Percentiles rank a stretch among this genome's conserved stretches.
These are phyloP conservation scores for Trypanosoma cruzi DNA, from an alignment of 208 protist species.

Conservation along the genomic window DNA sequence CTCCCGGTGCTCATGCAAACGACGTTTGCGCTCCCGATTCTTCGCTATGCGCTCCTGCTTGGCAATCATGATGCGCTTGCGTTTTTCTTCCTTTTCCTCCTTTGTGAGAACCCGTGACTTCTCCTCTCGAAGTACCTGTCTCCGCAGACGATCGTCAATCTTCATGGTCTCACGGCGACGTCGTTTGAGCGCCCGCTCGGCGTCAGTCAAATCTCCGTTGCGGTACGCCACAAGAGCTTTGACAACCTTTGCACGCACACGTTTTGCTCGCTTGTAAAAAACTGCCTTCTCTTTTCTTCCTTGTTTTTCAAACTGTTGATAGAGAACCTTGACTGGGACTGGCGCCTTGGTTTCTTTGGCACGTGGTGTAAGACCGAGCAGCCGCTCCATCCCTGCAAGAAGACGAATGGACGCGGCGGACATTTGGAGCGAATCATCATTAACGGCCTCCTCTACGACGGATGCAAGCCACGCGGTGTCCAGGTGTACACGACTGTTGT, in stretches of 20 bases:
- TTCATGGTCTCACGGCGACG: slow-evolving; percentile 70
- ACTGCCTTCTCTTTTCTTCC: slow-evolving; percentile 44
- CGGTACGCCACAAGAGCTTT: slow-evolving; percentile 79
- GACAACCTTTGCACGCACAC: slow-evolving; percentile 64
- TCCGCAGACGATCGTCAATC: slow-evolving; percentile 82
- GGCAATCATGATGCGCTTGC: slow-evolving; percentile 72
- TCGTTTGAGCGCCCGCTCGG: slow-evolving; percentile 68
- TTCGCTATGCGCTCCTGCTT: slow-evolving; percentile 90
- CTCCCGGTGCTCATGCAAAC: slow-evolving; percentile 67
- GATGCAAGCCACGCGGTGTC: slow-evolving; percentile 60
- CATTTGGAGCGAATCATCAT: slow-evolving; percentile 73
- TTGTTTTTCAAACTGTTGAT: slow-evolving; percentile 65
- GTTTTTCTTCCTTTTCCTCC: slow-evolving; percentile 84
- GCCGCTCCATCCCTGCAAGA: slow-evolving; percentile 61
- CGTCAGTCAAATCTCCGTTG: slow-evolving; percentile 76
- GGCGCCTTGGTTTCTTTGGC: slow-evolving; percentile 80
- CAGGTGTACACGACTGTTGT: slow-evolving; percentile 81
- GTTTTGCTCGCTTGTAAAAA: slow-evolving; percentile 61
- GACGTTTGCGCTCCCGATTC: slow-evolving; percentile 83
- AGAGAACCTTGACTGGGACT: slow-evolving; percentile 77
- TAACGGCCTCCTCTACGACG: slow-evolving; percentile 55
- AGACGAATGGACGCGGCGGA: slow-evolving; percentile 75
- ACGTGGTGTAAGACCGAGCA: slow-evolving; percentile 65
- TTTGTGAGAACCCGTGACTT: slow-evolving; percentile 58
- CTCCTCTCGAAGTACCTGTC: slow-evolving; percentile 61